A percentile compares a stretch with the other conserved stretches of the same genome.
Evolutionary conservation across 2,329 filamentous ascomycete genomes (phyloP).

Genomic region (Aspergillus calidoustus): DNA sequence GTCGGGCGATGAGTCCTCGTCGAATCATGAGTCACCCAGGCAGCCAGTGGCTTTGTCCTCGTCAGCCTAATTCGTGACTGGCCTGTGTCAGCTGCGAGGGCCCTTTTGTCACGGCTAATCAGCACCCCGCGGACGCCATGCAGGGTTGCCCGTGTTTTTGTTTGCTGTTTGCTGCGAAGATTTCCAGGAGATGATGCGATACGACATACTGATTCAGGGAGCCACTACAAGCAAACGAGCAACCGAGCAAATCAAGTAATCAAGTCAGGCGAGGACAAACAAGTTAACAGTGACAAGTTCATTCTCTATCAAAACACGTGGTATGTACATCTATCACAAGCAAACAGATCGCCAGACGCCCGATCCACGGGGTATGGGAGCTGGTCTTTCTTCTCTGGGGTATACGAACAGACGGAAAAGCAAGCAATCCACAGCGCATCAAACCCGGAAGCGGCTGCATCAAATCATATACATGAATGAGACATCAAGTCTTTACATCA

Average conservation of each 20-base stretch:
- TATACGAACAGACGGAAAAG: constrained; percentile 2
- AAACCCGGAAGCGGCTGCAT: neutral
- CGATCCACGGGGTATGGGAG: constrained; percentile 7
- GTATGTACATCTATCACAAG: neutral
- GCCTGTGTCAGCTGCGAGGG: neutral
- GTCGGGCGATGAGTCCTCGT: neutral
- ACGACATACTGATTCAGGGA: no score
- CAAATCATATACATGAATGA: neutral
- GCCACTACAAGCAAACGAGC: neutral
- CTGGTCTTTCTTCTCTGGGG: neutral
- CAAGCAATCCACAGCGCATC: neutral
- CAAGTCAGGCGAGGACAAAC: neutral
- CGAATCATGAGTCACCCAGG: neutral
- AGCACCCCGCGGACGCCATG: neutral
- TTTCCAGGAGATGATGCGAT: no score
- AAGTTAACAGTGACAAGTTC: neutral
- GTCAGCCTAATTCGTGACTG: neutral
- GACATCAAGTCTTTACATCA: constrained; percentile 1
- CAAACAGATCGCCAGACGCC: neutral
- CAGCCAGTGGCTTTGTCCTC: neutral
- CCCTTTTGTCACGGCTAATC: neutral
- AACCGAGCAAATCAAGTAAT: neutral
- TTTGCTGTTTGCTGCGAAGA: neutral
- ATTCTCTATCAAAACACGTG: neutral
- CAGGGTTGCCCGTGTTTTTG: neutral